phyloP scores from a whole-genome alignment of 2,329 filamentous ascomycete species.

The Chrysosporium keratinophilum region DNA sequence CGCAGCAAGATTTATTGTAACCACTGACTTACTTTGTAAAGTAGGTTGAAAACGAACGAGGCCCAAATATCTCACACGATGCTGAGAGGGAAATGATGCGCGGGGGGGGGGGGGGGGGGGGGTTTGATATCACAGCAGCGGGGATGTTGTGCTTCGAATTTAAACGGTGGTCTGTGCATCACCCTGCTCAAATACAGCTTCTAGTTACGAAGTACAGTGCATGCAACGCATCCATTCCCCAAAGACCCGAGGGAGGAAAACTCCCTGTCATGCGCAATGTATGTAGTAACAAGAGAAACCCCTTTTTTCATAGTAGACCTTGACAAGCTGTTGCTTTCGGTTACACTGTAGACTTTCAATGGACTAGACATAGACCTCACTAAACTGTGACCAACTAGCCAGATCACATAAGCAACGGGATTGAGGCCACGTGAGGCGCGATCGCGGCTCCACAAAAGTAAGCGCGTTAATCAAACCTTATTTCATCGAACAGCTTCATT shows the following conservation, averaged over 20 bases:
- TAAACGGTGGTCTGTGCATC: slow-evolving; percentile 1
- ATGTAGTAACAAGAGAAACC: not conserved
- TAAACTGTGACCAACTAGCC: not conserved
- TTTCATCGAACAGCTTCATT: slow-evolving; percentile 7
- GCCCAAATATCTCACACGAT: not conserved
- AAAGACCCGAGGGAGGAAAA: too few relatives aligned
- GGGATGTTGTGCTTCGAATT: not conserved
- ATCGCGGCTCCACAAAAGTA: not conserved
- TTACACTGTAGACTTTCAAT: not conserved
- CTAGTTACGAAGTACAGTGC: too few relatives aligned
- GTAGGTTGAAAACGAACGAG: not conserved
- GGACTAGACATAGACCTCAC: not conserved
- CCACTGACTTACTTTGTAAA: not conserved
- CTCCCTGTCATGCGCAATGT: not conserved
- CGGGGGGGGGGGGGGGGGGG: not conserved
- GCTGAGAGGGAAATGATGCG: not conserved
- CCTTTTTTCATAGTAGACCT: not conserved
- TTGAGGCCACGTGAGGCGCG: not conserved
- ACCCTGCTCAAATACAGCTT: not conserved
- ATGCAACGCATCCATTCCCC: too few relatives aligned
- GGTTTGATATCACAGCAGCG: not conserved
- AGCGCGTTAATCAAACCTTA: slow-evolving; percentile 8
- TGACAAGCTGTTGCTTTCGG: not conserved
- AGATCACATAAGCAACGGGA: not conserved
- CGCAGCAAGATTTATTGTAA: not conserved